Evolutionary conservation across 108 stramenopile species (phyloP).

Genomic region (Bacterosira constricta): DNA sequence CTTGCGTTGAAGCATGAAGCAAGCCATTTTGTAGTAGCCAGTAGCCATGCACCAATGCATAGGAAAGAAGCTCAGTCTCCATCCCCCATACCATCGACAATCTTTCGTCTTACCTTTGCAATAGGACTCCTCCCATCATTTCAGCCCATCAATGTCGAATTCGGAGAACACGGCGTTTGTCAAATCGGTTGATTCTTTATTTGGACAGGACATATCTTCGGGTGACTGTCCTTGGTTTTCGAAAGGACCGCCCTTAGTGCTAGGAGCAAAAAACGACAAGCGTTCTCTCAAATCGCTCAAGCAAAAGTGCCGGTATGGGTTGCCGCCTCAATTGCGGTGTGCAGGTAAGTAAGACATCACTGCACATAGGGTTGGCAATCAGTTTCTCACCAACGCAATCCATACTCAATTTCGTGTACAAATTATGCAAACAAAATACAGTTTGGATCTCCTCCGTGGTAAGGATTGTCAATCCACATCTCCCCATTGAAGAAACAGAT

Average conservation of each 20-base stretch:
- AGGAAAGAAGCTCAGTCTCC: too few relatives aligned
- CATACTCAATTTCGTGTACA: neutral
- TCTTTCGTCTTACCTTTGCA: too few relatives aligned
- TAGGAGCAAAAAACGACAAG: neutral
- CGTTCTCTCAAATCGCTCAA: conserved; percentile 37
- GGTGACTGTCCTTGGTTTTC: neutral
- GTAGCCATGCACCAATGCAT: too few relatives aligned
- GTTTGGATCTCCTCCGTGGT: conserved; percentile 82
- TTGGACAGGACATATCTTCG: neutral
- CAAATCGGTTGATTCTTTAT: neutral
- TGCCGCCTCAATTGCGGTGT: conserved; percentile 81
- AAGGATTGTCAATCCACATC: conserved; percentile 62
- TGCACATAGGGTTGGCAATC: neutral
- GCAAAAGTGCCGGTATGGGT: conserved; percentile 57
- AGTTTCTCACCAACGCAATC: neutral
- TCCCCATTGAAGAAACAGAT: conserved; percentile 48
- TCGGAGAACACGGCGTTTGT: neutral
- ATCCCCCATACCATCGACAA: too few relatives aligned
- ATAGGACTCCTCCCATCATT: too few relatives aligned
- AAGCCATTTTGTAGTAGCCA: too few relatives aligned
- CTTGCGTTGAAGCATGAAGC: too few relatives aligned
- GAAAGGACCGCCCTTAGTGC: neutral
- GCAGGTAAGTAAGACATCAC: conserved; percentile 34
- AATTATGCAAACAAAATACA: neutral
- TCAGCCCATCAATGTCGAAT: too few relatives aligned